phyloP scores from a whole-genome alignment of 1,284 basidiomycete genomes.

The Wallemia hederae region DNA sequence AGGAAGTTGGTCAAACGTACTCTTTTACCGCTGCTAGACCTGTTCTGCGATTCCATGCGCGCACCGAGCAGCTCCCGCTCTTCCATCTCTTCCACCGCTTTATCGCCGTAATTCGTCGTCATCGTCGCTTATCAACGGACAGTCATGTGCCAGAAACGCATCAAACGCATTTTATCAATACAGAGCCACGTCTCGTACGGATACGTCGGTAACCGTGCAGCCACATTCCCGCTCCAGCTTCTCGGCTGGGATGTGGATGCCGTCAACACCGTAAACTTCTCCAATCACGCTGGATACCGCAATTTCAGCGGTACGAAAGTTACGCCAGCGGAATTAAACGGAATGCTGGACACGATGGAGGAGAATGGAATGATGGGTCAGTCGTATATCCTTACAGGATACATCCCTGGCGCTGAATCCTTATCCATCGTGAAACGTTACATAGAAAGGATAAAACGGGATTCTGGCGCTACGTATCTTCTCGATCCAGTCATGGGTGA shows the following conservation, averaged over 20 bases:
- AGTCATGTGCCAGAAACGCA: neutral
- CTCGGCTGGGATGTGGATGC: conserved; percentile 91
- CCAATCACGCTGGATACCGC: conserved; percentile 60
- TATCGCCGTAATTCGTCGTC: neutral
- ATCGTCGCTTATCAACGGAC: neutral
- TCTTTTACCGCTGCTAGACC: no score
- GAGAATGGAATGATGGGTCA: conserved; percentile 10
- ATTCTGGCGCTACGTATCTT: neutral
- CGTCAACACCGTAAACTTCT: conserved; percentile 66
- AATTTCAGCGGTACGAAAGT: conserved; percentile 20
- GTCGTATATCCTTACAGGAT: conserved; percentile 26
- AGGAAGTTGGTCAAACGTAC: no score
- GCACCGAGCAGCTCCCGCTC: no score
- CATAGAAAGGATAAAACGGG: conserved; percentile 18
- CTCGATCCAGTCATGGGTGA: conserved; percentile 47
- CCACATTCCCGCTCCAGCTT: conserved; percentile 77
- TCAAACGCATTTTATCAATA: conserved; percentile 24
- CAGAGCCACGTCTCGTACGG: conserved; percentile 86
- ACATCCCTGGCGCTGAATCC: conserved; percentile 59
- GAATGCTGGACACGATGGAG: neutral
- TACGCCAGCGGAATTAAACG: conserved; percentile 20
- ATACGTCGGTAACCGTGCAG: conserved; percentile 69
- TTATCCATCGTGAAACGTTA: conserved; percentile 34
- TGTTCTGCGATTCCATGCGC: no score
- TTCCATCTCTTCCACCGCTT: no score